A percentile compares a stretch with the other conserved stretches of the same genome.
Evolutionary conservation across 2,329 filamentous ascomycete species (phyloP).

Genomic region (Penicillium italicum): DNA sequence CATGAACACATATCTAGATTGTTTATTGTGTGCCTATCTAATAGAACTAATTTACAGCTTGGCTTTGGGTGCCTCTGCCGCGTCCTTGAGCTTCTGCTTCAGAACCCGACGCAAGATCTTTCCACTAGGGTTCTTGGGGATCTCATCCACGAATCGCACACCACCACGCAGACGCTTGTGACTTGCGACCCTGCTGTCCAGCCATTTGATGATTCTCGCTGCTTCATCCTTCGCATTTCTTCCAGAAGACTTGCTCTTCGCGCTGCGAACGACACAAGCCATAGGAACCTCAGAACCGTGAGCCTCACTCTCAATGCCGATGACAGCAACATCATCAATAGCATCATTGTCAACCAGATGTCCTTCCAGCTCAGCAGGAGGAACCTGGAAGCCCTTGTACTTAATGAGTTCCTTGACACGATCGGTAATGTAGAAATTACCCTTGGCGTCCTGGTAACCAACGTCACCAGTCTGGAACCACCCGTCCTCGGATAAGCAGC

Average conservation of each 20-base stretch:
- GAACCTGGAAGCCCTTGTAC: conserved; percentile 69
- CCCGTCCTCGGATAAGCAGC: conserved; percentile 62
- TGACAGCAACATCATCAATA: conserved; percentile 60
- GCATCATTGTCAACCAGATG: conserved; percentile 49
- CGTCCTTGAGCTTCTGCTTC: conserved; percentile 44
- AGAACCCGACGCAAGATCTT: conserved; percentile 48
- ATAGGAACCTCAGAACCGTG: conserved; percentile 67
- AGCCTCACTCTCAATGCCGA: conserved; percentile 58
- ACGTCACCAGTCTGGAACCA: conserved; percentile 92
- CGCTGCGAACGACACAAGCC: conserved; percentile 57
- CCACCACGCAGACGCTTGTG: conserved; percentile 48
- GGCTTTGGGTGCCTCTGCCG: conserved; percentile 34
- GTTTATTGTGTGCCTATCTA: not conserved
- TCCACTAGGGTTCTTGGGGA: conserved; percentile 48
- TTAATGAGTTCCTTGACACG: conserved; percentile 65
- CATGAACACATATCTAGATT: not conserved
- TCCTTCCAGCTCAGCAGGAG: conserved; percentile 64
- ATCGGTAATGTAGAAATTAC: conserved; percentile 88
- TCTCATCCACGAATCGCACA: conserved; percentile 44
- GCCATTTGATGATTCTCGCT: conserved; percentile 44
- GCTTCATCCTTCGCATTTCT: conserved; percentile 48
- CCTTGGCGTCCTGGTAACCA: conserved; percentile 69
- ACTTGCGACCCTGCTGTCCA: conserved; percentile 42
- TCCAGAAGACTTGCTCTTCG: conserved; percentile 44
- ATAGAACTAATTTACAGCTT: conserved; percentile 35